These are phyloP conservation scores for Stenocarpella maydis DNA, from an alignment of 2,329 filamentous ascomycete genomes.

Conservation along the genomic window DNA sequence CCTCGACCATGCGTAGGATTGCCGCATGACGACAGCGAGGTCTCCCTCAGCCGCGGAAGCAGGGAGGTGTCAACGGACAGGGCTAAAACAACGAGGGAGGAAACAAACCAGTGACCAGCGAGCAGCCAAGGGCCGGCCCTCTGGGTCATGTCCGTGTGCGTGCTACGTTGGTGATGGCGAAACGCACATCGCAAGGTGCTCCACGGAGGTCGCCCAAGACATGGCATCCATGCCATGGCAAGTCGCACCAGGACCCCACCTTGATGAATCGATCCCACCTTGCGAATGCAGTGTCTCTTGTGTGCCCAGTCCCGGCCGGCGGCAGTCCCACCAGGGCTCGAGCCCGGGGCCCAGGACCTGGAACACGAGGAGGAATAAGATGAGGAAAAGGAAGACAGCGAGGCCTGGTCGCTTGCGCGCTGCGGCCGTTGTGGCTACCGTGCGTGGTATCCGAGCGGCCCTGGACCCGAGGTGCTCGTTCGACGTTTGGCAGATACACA, in stretches of 20 bases:
- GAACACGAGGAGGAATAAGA: not conserved
- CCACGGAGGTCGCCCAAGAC: slow-evolving; percentile 12
- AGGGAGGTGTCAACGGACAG: slow-evolving; percentile 14
- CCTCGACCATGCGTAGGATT: slow-evolving; percentile 13
- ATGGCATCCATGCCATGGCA: slow-evolving; percentile 22
- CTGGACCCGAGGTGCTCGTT: not conserved
- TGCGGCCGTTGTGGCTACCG: not conserved
- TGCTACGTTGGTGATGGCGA: slow-evolving; percentile 26
- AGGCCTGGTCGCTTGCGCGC: slow-evolving; percentile 6
- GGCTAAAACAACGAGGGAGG: slow-evolving; percentile 22
- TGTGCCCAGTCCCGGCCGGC: slow-evolving; percentile 3
- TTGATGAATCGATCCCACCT: slow-evolving; percentile 1
- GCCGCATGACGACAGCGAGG: slow-evolving; percentile 18
- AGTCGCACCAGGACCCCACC: slow-evolving; percentile 22
- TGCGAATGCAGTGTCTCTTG: slow-evolving; percentile 15
- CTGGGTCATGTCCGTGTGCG: slow-evolving; percentile 8
- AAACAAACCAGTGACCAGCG: slow-evolving; percentile 18
- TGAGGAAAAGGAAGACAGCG: too few relatives aligned
- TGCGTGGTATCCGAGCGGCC: not conserved
- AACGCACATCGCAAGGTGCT: slow-evolving; percentile 24
- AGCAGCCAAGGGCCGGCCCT: slow-evolving; percentile 15
- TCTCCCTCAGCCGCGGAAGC: not conserved
- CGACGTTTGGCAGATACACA: not conserved
- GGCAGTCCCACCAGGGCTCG: not conserved
- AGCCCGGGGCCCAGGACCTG: not conserved